Evolutionary conservation across 1,284 basidiomycete species (phyloP).

Genomic region (Fistulina hepatica): DNA sequence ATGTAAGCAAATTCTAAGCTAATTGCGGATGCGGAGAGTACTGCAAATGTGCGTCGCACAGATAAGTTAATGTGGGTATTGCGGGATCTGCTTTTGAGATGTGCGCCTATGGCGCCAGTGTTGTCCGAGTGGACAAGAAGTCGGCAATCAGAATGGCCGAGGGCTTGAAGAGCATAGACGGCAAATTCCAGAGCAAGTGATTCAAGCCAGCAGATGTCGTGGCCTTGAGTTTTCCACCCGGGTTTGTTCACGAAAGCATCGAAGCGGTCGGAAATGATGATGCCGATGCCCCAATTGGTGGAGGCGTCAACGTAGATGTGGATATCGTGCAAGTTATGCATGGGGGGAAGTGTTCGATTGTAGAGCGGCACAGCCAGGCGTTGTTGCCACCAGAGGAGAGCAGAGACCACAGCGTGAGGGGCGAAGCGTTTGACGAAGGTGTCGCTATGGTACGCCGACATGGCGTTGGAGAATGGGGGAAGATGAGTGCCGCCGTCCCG

Average conservation of each 20-base stretch:
- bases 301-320: constrained; percentile 19
- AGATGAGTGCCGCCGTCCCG: constrained; percentile 6
- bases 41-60: constrained; percentile 6
- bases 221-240: constrained; percentile 19
- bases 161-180: constrained; percentile 3
- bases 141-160: neutral
- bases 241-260: constrained; percentile 12
- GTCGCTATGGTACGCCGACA: constrained; percentile 6
- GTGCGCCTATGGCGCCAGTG: constrained; percentile 21
- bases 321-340: constrained; percentile 9
- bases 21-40: neutral
- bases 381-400: constrained; percentile 20
- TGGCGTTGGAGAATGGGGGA: constrained; percentile 12
- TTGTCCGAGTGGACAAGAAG: constrained; percentile 21
- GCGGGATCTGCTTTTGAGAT: constrained; percentile 14
- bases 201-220: constrained; percentile 24
- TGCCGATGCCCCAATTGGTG: constrained; percentile 22
- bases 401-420: constrained; percentile 7
- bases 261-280: constrained; percentile 14
- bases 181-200: constrained; percentile 17
- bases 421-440: constrained; percentile 1
- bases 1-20: constrained; percentile 2
- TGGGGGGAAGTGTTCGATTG: constrained; percentile 6
- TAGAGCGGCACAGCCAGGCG: constrained; percentile 3
- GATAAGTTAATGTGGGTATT: constrained; percentile 14